These are phyloP conservation scores for Dioszegia hungarica DNA, from an alignment of 768 basidiomycete species.

Conservation along the genomic window DNA sequence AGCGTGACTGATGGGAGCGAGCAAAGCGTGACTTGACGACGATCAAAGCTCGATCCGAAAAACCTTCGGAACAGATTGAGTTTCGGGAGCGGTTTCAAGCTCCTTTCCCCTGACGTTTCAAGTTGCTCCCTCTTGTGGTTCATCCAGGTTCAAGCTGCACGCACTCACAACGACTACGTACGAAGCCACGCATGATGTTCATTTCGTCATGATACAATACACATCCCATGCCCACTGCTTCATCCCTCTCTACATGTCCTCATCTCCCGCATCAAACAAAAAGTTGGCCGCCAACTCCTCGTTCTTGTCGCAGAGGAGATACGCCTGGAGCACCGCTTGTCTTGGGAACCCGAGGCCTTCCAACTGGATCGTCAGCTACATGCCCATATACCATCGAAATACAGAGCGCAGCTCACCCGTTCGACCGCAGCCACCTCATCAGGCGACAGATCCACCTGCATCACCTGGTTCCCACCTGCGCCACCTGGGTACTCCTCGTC, in stretches of 20 bases:
- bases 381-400: neutral
- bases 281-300: slow-evolving; percentile 95
- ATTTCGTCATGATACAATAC: neutral
- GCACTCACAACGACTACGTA: no score
- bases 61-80: no score
- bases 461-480: slow-evolving; percentile 52
- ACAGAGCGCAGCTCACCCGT: slow-evolving; percentile 59
- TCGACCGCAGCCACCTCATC: slow-evolving; percentile 86
- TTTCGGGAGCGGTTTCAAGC: no score
- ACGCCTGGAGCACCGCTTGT: slow-evolving; percentile 78
- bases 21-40: no score
- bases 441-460: slow-evolving; percentile 64
- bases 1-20: no score
- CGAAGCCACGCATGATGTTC: neutral
- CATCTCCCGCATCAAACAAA: slow-evolving; percentile 68
- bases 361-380: slow-evolving; percentile 56
- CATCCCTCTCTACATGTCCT: slow-evolving; percentile 16
- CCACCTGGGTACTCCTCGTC: slow-evolving; percentile 47
- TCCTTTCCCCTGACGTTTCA: no score
- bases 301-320: slow-evolving; percentile 79
- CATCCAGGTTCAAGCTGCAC: neutral
- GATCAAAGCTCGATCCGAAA: no score
- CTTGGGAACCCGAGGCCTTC: slow-evolving; percentile 82
- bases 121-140: no score
- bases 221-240: neutral